A percentile compares a stretch with the other conserved stretches of the same genome.
Conservation (phyloP, 164 flowering plant species). For the Nymphaea colorata region DNA sequence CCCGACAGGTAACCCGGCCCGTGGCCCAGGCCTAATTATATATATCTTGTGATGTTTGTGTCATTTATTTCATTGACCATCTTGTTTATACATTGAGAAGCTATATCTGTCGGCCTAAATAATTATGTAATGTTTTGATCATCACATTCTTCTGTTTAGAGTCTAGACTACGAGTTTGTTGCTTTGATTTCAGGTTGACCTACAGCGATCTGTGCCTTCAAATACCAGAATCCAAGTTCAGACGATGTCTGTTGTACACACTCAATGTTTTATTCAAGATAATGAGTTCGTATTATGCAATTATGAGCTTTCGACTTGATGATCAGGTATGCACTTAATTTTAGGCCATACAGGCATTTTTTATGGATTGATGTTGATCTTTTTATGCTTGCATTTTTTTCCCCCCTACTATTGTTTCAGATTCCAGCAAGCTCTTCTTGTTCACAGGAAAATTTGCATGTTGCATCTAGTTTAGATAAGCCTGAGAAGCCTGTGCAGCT, state of each 20-base stretch:
- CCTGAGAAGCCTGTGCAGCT: not conserved
- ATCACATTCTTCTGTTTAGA: not conserved
- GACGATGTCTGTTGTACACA: constrained; percentile 72
- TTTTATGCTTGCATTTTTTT: not conserved
- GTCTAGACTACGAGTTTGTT: not conserved
- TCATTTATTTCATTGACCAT: not conserved
- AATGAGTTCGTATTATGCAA: constrained; percentile 78
- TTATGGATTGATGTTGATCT: not conserved
- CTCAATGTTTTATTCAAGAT: constrained; percentile 58
- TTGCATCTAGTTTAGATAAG: not conserved
- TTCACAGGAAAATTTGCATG: not conserved
- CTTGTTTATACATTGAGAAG: not conserved
- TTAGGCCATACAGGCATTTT: too few species aligned
- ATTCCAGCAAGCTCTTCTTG: not conserved
- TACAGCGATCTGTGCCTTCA: constrained; percentile 93
- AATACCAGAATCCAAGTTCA: constrained; percentile 89
- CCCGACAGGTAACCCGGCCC: too few species aligned
- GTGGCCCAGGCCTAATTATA: too few species aligned
- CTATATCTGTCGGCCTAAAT: not conserved
- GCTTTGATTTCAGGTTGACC: constrained; percentile 54
- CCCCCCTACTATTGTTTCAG: not conserved
- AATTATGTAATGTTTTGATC: too few species aligned
- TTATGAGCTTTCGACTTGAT: constrained; percentile 65
- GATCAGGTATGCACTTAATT: constrained; percentile 31
- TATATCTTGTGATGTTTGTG: too few species aligned